Conservation (phyloP, 2,329 filamentous ascomycete genomes). For the Phialophora tarda region DNA sequence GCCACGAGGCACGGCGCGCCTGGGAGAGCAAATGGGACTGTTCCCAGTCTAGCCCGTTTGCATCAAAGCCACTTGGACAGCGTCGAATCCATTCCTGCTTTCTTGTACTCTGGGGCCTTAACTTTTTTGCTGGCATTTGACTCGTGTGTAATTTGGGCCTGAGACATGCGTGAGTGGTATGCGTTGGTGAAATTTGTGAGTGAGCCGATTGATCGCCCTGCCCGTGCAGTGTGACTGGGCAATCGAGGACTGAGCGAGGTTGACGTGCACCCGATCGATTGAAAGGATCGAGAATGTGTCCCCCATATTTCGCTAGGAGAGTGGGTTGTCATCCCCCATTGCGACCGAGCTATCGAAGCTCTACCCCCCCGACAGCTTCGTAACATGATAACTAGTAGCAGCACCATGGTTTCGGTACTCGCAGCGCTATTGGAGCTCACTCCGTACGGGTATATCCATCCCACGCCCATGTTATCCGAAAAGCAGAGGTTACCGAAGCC, state of each 20-base stretch:
- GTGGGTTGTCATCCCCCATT: slow-evolving; percentile 7
- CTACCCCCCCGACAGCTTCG: not conserved
- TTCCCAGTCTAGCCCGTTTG: slow-evolving; percentile 8
- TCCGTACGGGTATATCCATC: slow-evolving; percentile 3
- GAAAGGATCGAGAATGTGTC: slow-evolving; percentile 16
- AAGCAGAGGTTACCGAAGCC: slow-evolving; percentile 10
- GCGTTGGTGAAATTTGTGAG: slow-evolving; percentile 21
- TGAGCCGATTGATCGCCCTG: slow-evolving; percentile 31
- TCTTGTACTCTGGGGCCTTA: slow-evolving; percentile 9
- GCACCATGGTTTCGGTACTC: slow-evolving; percentile 14
- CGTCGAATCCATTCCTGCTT: slow-evolving; percentile 8
- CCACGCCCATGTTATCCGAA: slow-evolving; percentile 10
- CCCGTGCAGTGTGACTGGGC: slow-evolving; percentile 12
- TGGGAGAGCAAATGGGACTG: slow-evolving; percentile 14
- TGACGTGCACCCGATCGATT: slow-evolving; percentile 26
- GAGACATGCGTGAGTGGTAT: slow-evolving; percentile 28
- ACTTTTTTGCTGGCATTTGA: slow-evolving; percentile 12
- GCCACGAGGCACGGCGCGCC: slow-evolving; percentile 24
- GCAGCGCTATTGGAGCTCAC: not conserved
- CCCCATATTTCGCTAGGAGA: slow-evolving; percentile 11
- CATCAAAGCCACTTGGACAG: slow-evolving; percentile 10
- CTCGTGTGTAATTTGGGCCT: slow-evolving; percentile 10
- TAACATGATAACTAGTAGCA: not conserved
- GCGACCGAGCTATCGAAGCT: not conserved
- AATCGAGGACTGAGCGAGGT: slow-evolving; percentile 1